These are phyloP conservation scores for Aegilops speltoides DNA, from an alignment of 176 grass and related monocot species.

Conservation along the genomic window DNA sequence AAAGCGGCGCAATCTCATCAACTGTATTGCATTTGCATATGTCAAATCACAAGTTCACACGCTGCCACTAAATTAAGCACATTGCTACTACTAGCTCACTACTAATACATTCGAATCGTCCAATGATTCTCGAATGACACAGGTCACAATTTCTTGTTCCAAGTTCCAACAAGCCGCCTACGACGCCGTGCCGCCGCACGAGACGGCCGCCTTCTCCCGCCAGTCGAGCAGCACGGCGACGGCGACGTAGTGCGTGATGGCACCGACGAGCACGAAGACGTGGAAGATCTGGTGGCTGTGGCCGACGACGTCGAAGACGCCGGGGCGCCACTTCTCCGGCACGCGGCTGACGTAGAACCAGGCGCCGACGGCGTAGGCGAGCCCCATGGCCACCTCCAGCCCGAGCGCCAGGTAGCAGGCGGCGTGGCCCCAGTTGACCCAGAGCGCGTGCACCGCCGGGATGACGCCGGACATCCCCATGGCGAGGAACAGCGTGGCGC, in stretches of 20 bases:
- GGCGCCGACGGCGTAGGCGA: constrained; percentile 52
- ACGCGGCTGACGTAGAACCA: constrained; percentile 85
- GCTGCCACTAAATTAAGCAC: background rate
- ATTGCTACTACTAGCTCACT: constrained; percentile 4
- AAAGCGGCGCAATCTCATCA: background rate
- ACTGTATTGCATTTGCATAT: background rate
- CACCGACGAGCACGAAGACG: constrained; percentile 73
- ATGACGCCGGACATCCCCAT: constrained; percentile 84
- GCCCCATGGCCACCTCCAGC: constrained; percentile 70
- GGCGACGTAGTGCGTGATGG: constrained; percentile 69
- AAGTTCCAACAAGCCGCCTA: background rate
- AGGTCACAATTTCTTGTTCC: background rate
- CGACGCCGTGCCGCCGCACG: constrained; percentile 31
- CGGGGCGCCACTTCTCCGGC: constrained; percentile 82
- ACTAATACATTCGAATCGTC: background rate
- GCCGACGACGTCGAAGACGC: constrained; percentile 68
- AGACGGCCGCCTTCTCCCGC: constrained; percentile 49
- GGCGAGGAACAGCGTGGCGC: constrained; percentile 68
- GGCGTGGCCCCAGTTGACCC: constrained; percentile 66
- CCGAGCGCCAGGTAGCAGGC: constrained; percentile 64
- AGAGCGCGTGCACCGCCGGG: constrained; percentile 65
- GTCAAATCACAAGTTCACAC: constrained; percentile 1
- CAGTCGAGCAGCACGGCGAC: constrained; percentile 61
- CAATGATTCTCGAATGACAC: constrained; percentile 12
- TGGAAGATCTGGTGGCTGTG: constrained; percentile 99